phyloP scores from a whole-genome alignment of 2,329 filamentous ascomycete species.

The Alternaria triticimaculans region DNA sequence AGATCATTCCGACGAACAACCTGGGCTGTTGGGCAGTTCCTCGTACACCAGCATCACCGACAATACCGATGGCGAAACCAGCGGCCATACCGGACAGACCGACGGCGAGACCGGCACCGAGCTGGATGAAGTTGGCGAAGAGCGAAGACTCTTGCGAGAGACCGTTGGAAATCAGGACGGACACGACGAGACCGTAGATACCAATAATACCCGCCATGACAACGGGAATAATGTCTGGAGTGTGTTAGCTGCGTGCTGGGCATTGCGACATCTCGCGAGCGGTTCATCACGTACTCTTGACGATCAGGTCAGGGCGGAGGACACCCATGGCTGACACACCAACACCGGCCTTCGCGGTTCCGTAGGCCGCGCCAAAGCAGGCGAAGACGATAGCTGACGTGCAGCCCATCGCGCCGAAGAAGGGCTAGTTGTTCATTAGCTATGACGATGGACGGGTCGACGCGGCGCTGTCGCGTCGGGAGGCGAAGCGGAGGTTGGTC shows the following conservation, averaged over 20 bases:
- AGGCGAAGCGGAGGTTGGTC: constrained; percentile 27
- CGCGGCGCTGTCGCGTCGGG: constrained; percentile 28
- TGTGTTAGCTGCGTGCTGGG: constrained; percentile 16
- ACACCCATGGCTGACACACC: constrained; percentile 99
- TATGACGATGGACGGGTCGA: constrained; percentile 17
- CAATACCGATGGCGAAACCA: constrained; percentile 73
- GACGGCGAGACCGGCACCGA: constrained; percentile 60
- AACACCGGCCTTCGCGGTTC: constrained; percentile 98
- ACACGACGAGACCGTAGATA: constrained; percentile 74
- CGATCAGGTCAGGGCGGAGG: constrained; percentile 94
- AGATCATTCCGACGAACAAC: constrained; percentile 95
- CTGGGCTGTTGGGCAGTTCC: constrained; percentile 84
- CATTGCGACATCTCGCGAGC: not conserved
- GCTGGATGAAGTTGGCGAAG: constrained; percentile 61
- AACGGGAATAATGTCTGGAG: constrained; percentile 93
- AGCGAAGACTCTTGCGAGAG: constrained; percentile 56
- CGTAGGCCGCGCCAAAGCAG: constrained; percentile 95
- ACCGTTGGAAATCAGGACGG: constrained; percentile 62
- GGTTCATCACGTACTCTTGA: constrained; percentile 80
- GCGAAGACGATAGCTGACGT: constrained; percentile 95
- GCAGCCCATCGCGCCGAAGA: constrained; percentile 98
- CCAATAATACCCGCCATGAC: constrained; percentile 99
- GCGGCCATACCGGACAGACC: constrained; percentile 92
- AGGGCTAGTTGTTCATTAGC: constrained; percentile 64
- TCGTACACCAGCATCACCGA: constrained; percentile 83